Base-by-base conservation (phyloP, 352 stramenopile species). In the Phytophthora crassamura region DNA sequence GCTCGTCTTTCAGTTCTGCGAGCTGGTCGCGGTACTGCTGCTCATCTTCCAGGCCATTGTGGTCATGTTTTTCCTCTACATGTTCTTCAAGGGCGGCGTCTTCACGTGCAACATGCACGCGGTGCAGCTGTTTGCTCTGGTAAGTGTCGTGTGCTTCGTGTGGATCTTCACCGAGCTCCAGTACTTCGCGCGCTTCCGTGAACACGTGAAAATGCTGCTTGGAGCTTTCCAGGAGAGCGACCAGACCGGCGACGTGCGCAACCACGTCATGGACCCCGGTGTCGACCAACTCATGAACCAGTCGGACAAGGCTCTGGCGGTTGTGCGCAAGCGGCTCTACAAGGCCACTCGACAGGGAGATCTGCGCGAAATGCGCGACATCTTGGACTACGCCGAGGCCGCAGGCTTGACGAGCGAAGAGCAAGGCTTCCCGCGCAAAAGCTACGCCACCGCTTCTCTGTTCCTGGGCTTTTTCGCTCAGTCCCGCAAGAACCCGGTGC, bases 161-260 rank as follows among this genome's bases (percentile, higher is more conserved):
- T 77, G 60, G 28, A 76, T 95, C 34, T 88, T 92, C 38, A 74
- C 78, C 8, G 80, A 91, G 65, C 58, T 93, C 11, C 67, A 73
- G 54, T 80, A 84, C 55, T 94, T 94, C 56, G 84, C 84, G 32
- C 84, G 86, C 12, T 91, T 89, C 59, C 84, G 84, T 3, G 86
- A 94, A 34, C 86, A 94, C 52, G 75, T 94, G 20, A 94, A 94
- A 69, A 94, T 94, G 86, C 66, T 89, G 33, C 66, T 94, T 0
- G 86, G 86, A 7, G 86, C 86, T 14, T 94, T 94, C 60, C 81
- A 89, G 48, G 86, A 94, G 40, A 84, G 84, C 32, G 86, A 94
- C 46, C 81, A 93, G 56, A 91, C 82, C 2, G 82, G 82, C 15
- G 76, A 89, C 39, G 80, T 94, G 9, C 84, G 86, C 25, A 80